Conservation (phyloP, 225 moss, liverwort and hornwort genomes). For the Physcomitrium patens region DNA sequence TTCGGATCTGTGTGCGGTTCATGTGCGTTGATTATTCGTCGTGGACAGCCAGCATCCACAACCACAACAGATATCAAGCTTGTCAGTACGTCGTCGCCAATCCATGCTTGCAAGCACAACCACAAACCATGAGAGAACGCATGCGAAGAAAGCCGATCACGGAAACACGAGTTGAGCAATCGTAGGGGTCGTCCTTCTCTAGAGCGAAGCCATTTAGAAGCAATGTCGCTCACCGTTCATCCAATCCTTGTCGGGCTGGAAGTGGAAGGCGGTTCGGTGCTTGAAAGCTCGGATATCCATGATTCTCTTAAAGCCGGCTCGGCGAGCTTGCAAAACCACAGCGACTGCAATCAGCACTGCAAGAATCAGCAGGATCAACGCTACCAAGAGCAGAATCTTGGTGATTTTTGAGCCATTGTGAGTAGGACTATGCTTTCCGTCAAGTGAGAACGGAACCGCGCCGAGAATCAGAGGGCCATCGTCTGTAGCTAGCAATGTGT, state of each 20-base stretch:
- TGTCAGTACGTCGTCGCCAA: constrained; percentile 32
- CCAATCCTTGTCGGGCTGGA: constrained; percentile 69
- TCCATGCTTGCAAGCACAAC: not conserved
- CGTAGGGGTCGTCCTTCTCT: too few relatives aligned
- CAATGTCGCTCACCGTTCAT: constrained; percentile 50
- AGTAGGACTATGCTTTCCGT: not conserved
- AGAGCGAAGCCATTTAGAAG: not conserved
- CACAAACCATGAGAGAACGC: too few relatives aligned
- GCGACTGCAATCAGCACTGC: constrained; percentile 29
- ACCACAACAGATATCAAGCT: constrained; percentile 21
- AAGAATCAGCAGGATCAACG: constrained; percentile 16
- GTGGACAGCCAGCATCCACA: constrained; percentile 17
- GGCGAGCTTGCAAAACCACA: constrained; percentile 29
- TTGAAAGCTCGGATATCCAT: constrained; percentile 47
- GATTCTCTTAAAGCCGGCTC: constrained; percentile 24
- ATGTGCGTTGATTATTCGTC: constrained; percentile 13
- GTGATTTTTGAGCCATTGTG: not conserved
- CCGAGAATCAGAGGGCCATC: constrained; percentile 36
- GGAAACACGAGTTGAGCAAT: too few relatives aligned
- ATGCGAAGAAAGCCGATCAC: too few relatives aligned
- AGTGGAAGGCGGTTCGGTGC: constrained; percentile 65
- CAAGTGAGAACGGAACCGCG: constrained; percentile 34
- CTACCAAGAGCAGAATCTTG: constrained; percentile 6
- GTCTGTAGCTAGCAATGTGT: constrained; percentile 25
- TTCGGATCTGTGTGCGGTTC: constrained; percentile 38